Conservation (phyloP, 305 asterid species). For the Fraxinus velutina region DNA sequence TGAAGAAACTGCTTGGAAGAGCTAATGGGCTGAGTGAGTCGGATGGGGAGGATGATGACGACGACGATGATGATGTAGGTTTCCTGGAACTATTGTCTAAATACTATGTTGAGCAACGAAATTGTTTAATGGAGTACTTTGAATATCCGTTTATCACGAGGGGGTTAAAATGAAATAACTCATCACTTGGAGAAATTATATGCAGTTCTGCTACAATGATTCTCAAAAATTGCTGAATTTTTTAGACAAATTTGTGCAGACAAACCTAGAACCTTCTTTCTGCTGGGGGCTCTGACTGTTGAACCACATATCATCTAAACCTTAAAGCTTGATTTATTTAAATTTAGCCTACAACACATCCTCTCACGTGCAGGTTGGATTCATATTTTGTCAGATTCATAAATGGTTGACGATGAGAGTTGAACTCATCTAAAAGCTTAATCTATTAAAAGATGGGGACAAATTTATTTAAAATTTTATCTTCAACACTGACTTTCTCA, state of each 20-base stretch:
- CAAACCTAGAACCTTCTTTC: not conserved
- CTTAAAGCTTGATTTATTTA: not conserved
- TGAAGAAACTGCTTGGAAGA: slow-evolving; percentile 85
- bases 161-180: slow-evolving; percentile 13
- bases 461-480: not conserved
- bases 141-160: slow-evolving; percentile 12
- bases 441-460: not conserved
- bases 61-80: slow-evolving; percentile 68
- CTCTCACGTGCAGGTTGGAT: not conserved
- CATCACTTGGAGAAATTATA: not conserved
- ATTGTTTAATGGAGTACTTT: slow-evolving; percentile 2
- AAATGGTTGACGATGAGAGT: not conserved
- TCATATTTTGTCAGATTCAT: not conserved
- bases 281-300: not conserved
- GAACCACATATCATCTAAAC: not conserved
- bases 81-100: slow-evolving; percentile 22
- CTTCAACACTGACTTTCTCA: not conserved
- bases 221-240: not conserved
- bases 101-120: slow-evolving; percentile 10
- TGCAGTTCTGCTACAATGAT: not conserved
- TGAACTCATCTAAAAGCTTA: not conserved
- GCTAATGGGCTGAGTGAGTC: slow-evolving; percentile 84
- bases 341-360: not conserved
- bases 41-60: slow-evolving; percentile 83
- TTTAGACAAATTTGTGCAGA: not conserved